Conservation (phyloP, 805 yeast species). For the Candida sphagnicola region DNA sequence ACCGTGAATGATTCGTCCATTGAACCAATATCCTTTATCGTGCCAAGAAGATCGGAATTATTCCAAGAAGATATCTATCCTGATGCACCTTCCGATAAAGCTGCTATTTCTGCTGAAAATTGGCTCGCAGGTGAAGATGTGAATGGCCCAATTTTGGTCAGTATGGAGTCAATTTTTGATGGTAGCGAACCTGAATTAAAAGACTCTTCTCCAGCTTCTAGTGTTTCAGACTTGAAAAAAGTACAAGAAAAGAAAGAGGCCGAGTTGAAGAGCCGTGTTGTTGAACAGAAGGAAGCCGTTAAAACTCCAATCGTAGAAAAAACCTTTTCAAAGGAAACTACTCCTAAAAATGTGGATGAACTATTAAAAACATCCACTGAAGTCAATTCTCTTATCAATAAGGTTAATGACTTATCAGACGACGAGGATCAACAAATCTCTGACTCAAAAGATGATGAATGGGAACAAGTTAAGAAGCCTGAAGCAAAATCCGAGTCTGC, state of each 20-base stretch:
- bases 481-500: constrained; percentile 7
- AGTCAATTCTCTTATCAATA: constrained; percentile 31
- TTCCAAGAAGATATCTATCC: constrained; percentile 94
- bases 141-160: constrained; percentile 77
- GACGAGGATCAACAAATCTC: constrained; percentile 27
- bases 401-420: constrained; percentile 37
- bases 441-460: constrained; percentile 31
- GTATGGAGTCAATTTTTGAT: constrained; percentile 76
- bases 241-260: constrained; percentile 12
- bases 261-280: constrained; percentile 9
- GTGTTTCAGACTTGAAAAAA: constrained; percentile 22
- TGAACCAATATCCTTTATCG: constrained; percentile 90
- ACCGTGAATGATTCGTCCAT: constrained; percentile 79
- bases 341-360: constrained; percentile 29
- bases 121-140: constrained; percentile 76
- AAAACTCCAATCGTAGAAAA: background rate
- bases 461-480: constrained; percentile 38
- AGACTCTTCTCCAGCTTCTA: constrained; percentile 34
- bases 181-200: constrained; percentile 55
- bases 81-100: constrained; percentile 74
- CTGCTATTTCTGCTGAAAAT: constrained; percentile 77
- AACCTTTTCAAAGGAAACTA: constrained; percentile 8
- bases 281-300: constrained; percentile 6
- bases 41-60: constrained; percentile 90
- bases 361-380: constrained; percentile 32